Conservation (phyloP, 305 asterid species). For the Fraxinus dipetala region DNA sequence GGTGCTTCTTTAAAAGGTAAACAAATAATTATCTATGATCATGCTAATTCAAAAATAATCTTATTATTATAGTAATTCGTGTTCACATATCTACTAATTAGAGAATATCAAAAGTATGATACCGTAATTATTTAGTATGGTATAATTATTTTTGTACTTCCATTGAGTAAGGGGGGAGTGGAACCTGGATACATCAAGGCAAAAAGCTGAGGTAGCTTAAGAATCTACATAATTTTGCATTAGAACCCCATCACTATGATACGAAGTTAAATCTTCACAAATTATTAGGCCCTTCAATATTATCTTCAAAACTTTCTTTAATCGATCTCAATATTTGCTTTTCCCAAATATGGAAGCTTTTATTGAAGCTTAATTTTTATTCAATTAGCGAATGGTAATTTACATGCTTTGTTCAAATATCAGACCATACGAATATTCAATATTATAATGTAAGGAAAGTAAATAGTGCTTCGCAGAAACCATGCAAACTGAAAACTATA, state of each 20-base stretch:
- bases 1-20: neutral
- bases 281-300: neutral
- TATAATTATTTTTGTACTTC: neutral
- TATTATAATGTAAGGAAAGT: neutral
- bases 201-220: neutral
- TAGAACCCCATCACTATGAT: neutral
- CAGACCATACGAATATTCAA: neutral
- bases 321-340: neutral
- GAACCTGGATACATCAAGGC: neutral
- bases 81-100: neutral
- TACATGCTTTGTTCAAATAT: neutral
- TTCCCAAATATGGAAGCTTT: neutral
- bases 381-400: neutral
- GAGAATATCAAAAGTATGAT: neutral
- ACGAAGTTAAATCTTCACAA: neutral
- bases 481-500: constrained; percentile 14
- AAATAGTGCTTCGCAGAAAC: neutral
- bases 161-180: neutral
- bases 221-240: neutral
- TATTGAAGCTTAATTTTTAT: neutral
- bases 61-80: neutral
- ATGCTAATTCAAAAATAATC: neutral
- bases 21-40: neutral
- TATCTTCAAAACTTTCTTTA: neutral
- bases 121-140: neutral